These are phyloP conservation scores for Barbarea vulgaris DNA, from an alignment of 345 rosid species.

Conservation along the genomic window DNA sequence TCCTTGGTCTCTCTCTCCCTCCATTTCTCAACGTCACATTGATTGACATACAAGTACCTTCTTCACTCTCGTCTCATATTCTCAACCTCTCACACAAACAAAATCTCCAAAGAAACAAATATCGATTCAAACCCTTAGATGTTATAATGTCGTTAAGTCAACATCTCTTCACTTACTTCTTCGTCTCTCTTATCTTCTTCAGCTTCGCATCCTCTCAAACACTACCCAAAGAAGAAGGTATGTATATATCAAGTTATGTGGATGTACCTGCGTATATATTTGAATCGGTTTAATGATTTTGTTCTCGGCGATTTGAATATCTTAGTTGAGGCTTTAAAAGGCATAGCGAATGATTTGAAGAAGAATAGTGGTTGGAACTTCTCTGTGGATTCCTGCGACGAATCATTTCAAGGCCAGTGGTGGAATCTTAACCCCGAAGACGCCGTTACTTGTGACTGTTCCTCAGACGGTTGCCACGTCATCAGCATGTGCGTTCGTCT, in stretches of 20 bases:
- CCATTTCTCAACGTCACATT: constrained; percentile 12
- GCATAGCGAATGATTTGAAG: constrained; percentile 48
- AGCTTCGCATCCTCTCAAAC: constrained; percentile 35
- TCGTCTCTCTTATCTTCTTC: constrained; percentile 27
- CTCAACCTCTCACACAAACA: not conserved
- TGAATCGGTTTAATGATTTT: no score
- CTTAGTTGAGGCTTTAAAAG: constrained; percentile 51
- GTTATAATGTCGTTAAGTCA: constrained; percentile 24
- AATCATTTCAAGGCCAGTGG: constrained; percentile 45
- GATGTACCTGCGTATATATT: not conserved
- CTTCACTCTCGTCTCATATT: constrained; percentile 26
- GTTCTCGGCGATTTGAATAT: no score
- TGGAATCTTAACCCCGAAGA: constrained; percentile 6
- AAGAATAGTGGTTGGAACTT: constrained; percentile 54
- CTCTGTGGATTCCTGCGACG: constrained; percentile 56
- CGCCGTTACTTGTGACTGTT: constrained; percentile 51
- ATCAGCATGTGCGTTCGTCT: constrained; percentile 34
- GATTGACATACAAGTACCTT: not conserved
- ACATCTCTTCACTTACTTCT: constrained; percentile 21
- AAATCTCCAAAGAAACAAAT: not conserved
- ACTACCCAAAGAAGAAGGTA: constrained; percentile 46
- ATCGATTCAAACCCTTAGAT: not conserved
- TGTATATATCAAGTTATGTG: not conserved
- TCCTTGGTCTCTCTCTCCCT: not conserved
- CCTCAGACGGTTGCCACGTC: constrained; percentile 50